Base-by-base conservation (phyloP, 257 asterid genomes). In the Galeopsis tetrahit region DNA sequence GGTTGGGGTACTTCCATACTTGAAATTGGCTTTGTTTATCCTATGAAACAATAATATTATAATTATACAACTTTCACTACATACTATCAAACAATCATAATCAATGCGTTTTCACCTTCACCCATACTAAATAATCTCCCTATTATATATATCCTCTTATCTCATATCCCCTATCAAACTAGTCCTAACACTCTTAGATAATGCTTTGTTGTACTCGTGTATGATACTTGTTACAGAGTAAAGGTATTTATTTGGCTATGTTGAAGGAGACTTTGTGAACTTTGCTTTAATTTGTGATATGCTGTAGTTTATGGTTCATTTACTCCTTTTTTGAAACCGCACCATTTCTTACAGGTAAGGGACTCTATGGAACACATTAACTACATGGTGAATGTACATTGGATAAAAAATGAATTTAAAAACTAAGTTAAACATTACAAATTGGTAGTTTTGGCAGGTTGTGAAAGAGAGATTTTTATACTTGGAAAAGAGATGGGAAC, bases 401-500 rank as follows among this genome's bases (percentile, higher is more conserved):
- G 68, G 33, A 66, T 10, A 31, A 62, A 53, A 39, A 28, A 32
- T 39, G 32, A 35, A 39, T 21, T 55, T 55, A 38, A 42, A 35
- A 43, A 10, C 65, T 2, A 38, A n/a, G 42, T 69, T 74, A 33
- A 43, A 42, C 57, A 52, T 52, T 31, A 38, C 21, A 53, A 73
- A 42, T 52, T 73, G 66, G 40, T 49, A 39, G 44, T 46, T 39
- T 73, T 40, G 58, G 70, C 21, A 8, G 32, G 58, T 21, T 32
- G 7, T 36, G 52, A 28, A 6, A 52, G 56, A 49, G 56, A 28
- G 14, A 44, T 58, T 55, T 14, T 15, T 52, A 17, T 3, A n/a
- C 53, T 65, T 32, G 38, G 38, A n/a, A 65, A 64, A 58, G 31
- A 42, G 53, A 32, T 59, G 11, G 9, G 69, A 46, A 46, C 32